Evolutionary conservation across 441 rosid genomes (phyloP), one percentile per base, ranked within the genome.

Genomic region (California macrophylla): DNA sequence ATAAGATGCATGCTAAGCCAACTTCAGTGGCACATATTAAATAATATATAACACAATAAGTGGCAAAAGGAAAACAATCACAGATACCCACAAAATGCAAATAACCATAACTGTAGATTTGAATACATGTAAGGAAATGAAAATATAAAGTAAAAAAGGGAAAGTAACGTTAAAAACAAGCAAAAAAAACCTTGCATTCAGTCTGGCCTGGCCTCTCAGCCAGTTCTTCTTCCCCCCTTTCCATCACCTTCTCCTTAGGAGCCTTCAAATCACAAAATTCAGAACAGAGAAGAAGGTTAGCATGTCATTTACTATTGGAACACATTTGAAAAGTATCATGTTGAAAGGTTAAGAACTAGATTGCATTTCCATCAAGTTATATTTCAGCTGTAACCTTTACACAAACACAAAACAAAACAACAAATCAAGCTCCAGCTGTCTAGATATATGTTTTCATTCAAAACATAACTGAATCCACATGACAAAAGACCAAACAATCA

Each of bases 141-240:
- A 12, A 63, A n/a, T 8, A 63, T 15, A 2, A 10, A 23, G 45
- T 16, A 13, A 16, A 45, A 10, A 40, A 30, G n/a, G n/a, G n/a
- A n/a, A n/a, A n/a, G n/a, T n/a, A n/a, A n/a, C n/a, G n/a, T n/a
- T n/a, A n/a, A n/a, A n/a, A n/a, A n/a, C n/a, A 23, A 52, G 13
- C 9, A 42, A 66, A 28, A 6, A 38, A 29, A 72, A 94, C 99
- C 98, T 92, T 94, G 98, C 98, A 92, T 79, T 92, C 96, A 42
- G 82, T 70, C 82, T 73, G 91, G 70, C 78, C 80, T 3, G 76
- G 64, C 29, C 72, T 77, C 74, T 89, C 92, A 25, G 13, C 63
- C 42, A 68, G 69, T 12, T 87, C 96, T 64, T 90, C 96, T 71
- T n/a, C n/a, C n/a, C 67, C 94, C 74, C 66, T 74, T 71, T 85